These are phyloP conservation scores for Akebia trifoliata DNA, from an alignment of 164 flowering plant genomes.

Conservation along the genomic window DNA sequence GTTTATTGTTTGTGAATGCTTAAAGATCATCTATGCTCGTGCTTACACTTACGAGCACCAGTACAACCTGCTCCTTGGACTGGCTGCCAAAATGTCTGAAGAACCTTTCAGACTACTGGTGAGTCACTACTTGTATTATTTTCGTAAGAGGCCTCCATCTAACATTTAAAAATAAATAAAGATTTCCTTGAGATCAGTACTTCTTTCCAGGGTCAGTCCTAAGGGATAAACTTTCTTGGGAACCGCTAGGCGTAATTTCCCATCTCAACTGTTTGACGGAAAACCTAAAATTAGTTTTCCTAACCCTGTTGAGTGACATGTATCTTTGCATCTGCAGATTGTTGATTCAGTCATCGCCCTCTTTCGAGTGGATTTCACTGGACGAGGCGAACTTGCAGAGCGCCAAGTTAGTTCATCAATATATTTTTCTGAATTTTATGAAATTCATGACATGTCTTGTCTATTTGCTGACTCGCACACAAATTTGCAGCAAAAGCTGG, in stretches of 20 bases:
- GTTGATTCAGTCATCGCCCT: slow-evolving; percentile 96
- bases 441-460: not conserved
- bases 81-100: slow-evolving; percentile 97
- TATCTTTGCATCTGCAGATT: slow-evolving; percentile 42
- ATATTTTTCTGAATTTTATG: not conserved
- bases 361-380: slow-evolving; percentile 94
- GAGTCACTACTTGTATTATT: no score
- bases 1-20: slow-evolving; percentile 12
- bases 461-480: not conserved
- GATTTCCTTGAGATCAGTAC: no score
- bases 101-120: slow-evolving; percentile 96
- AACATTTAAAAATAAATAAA: no score
- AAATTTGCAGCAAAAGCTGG: slow-evolving; percentile 87
- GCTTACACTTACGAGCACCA: slow-evolving; percentile 99
- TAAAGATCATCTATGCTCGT: slow-evolving; percentile 89
- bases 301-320: no score
- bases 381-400: slow-evolving; percentile 98
- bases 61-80: slow-evolving; percentile 84
- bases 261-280: no score
- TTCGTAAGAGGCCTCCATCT: no score
- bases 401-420: slow-evolving; percentile 56
- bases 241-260: no score
- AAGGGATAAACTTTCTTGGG: no score
- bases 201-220: no score
- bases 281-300: no score